Conservation (phyloP, 805 yeast species). For the Myxozyma udenii region DNA sequence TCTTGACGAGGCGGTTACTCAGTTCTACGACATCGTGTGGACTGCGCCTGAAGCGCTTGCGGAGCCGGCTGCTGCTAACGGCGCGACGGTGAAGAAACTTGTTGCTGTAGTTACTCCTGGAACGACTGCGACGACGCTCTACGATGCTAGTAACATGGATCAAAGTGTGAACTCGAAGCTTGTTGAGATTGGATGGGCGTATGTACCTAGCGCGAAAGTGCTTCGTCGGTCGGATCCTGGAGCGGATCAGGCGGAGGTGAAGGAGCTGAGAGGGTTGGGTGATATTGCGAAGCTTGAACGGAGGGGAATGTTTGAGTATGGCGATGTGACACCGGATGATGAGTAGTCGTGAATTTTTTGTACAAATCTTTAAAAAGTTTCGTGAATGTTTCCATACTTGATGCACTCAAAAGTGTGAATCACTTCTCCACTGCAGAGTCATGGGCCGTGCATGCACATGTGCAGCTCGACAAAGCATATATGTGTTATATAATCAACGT, state of each 20-base stretch:
- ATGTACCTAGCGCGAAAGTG: slow-evolving; percentile 20
- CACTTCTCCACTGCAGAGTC: no score
- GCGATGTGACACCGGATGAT: slow-evolving; percentile 40
- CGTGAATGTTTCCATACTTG: no score
- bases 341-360: slow-evolving; percentile 6
- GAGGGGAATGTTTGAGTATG: slow-evolving; percentile 70
- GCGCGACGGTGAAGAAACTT: slow-evolving; percentile 13
- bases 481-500: no score
- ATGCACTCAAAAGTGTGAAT: no score
- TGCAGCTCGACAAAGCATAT: no score
- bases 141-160: slow-evolving; percentile 20
- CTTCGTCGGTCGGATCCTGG: slow-evolving; percentile 9
- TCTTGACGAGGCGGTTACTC: slow-evolving; percentile 22
- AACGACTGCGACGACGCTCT: slow-evolving; percentile 18
- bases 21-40: slow-evolving; percentile 21
- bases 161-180: slow-evolving; percentile 26
- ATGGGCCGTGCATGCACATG: no score
- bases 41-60: slow-evolving; percentile 15
- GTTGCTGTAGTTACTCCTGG: slow-evolving; percentile 25
- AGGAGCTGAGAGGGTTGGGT: slow-evolving; percentile 38
- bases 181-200: slow-evolving; percentile 27
- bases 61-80: not conserved
- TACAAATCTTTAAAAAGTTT: not conserved
- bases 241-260: slow-evolving; percentile 10
- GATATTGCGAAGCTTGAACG: slow-evolving; percentile 54